These are phyloP conservation scores for Bretschneidera sinensis DNA, from an alignment of 345 rosid species.

Conservation along the genomic window DNA sequence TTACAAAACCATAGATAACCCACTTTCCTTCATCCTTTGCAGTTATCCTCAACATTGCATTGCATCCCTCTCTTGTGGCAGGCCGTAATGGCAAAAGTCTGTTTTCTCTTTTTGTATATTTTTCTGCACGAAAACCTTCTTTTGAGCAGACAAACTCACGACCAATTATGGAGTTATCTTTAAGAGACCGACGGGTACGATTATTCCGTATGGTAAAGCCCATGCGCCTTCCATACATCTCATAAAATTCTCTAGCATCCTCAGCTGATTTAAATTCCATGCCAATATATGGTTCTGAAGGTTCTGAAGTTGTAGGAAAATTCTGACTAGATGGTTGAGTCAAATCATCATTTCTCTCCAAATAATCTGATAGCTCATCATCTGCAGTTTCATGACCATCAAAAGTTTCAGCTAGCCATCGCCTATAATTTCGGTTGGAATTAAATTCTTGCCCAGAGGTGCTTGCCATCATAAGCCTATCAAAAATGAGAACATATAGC, in stretches of 20 bases:
- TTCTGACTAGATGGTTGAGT: conserved; percentile 13
- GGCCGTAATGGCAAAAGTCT: conserved; percentile 20
- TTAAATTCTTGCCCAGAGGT: conserved; percentile 23
- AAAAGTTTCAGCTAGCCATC: conserved; percentile 35
- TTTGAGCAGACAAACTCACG: conserved; percentile 41
- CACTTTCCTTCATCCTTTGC: conserved; percentile 36
- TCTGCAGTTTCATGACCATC: conserved; percentile 32
- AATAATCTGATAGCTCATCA: conserved; percentile 33
- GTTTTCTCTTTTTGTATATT: conserved; percentile 16
- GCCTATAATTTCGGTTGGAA: conserved; percentile 24
- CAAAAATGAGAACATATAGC: not conserved
- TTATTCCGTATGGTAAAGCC: conserved; percentile 39
- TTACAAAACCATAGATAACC: conserved; percentile 36
- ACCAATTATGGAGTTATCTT: conserved; percentile 39
- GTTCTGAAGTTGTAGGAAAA: conserved; percentile 17
- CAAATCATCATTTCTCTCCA: conserved; percentile 24
- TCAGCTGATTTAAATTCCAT: conserved; percentile 38
- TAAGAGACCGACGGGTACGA: conserved; percentile 37
- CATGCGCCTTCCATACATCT: conserved; percentile 33
- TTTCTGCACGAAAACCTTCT: conserved; percentile 33
- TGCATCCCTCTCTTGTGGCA: conserved; percentile 36
- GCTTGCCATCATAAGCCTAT: conserved; percentile 31
- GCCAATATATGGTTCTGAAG: conserved; percentile 25
- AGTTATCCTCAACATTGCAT: conserved; percentile 39
- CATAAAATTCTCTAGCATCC: conserved; percentile 42